Conservation (phyloP, 495 filamentous ascomycete genomes). For the Daldinia vernicosa region DNA sequence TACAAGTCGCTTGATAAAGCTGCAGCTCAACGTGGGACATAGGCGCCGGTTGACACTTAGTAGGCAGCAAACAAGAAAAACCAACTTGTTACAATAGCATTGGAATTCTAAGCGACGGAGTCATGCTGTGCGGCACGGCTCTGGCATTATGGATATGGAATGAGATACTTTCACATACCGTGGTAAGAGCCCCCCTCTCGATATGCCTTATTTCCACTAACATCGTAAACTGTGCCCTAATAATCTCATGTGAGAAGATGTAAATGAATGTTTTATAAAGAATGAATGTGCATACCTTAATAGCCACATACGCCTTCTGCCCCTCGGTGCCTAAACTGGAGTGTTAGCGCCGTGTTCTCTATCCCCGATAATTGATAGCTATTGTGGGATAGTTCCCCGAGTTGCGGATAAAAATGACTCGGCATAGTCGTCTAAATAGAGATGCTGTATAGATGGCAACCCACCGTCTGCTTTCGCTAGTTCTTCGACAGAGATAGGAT, state of each 20-base stretch:
- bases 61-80: slow-evolving; percentile 27
- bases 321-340: slow-evolving; percentile 65
- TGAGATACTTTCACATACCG: slow-evolving; percentile 61
- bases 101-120: neutral
- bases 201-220: slow-evolving; percentile 86
- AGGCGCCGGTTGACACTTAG: neutral
- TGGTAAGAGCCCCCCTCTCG: slow-evolving; percentile 83
- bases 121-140: slow-evolving; percentile 7
- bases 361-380: neutral
- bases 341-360: slow-evolving; percentile 44
- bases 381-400: neutral
- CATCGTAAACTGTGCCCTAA: slow-evolving; percentile 90
- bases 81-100: neutral
- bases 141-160: slow-evolving; percentile 7
- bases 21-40: slow-evolving; percentile 30
- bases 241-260: slow-evolving; percentile 17
- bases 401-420: neutral
- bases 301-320: slow-evolving; percentile 86
- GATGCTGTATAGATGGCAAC: slow-evolving; percentile 17
- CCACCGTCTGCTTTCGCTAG: slow-evolving; percentile 85
- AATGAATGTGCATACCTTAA: slow-evolving; percentile 67
- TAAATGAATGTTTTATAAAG: neutral
- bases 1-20: slow-evolving; percentile 5
- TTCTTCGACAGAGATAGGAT: slow-evolving; percentile 78
- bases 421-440: neutral